Evolutionary conservation across 805 yeast genomes (phyloP), one percentile per base, ranked within the genome.

Genomic region (Starmerella vitae): DNA sequence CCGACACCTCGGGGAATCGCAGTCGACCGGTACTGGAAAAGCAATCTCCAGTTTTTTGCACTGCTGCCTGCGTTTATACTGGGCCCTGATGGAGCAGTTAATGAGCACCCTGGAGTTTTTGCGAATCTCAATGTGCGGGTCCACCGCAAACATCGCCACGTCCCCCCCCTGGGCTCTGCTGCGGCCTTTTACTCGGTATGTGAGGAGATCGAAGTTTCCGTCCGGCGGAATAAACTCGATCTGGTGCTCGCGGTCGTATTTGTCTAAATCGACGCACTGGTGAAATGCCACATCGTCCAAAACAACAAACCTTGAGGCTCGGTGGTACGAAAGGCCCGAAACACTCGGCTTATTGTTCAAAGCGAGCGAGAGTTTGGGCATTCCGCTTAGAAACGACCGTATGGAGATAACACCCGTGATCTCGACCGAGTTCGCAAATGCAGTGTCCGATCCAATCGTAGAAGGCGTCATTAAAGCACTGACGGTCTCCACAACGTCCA

Each of bases 211-310:
- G 55, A 82, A 83, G 47, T 72, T 73, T 0, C 94, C 94, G 63
- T 84, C 95, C 0, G 95, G 95, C 13, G 96, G 95, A 14, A 79
- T 72, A 56, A 85, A 86, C 21, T 76, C 72, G 24, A 86, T 73
- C 41, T 74, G 59, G 45, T 72, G 69, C 38, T 69, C 67, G 14
- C 62, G 56, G 49, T 76, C 77, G 46, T 80, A 69, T 37, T 76
- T 67, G 2, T 77, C 71, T 28, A 83, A 60, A 36, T 79, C 67
- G n/a, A 84, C 93, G 61, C 94, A 84, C 60, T 84, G 93, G 56
- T 83, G 93, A 57, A 83, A 82, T 50, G 78, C 78, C 40, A 83
- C 72, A 49, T 81, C 86, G 43, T 72, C 68, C 63, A 75, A 65
- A 48, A 57, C 58, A 31, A 61, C 59, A 13, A 52, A 41, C 47